Base-by-base conservation (phyloP, 148 eudicot genomes). In the Arbutus unedo region DNA sequence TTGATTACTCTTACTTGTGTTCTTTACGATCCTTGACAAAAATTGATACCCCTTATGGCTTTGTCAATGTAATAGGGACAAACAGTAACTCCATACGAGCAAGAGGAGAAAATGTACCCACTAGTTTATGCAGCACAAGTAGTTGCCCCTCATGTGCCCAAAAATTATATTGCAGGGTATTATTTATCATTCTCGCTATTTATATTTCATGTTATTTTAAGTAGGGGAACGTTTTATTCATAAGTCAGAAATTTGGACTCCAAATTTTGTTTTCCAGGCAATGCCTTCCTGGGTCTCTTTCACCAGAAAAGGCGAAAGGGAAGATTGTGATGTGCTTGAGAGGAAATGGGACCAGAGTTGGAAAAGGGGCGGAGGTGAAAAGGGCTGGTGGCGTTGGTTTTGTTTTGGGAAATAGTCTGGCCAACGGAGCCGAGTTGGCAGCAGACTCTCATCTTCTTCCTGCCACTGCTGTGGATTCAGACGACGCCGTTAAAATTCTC, bases 391-490 rank as follows among this genome's bases (percentile, higher is more conserved):
- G 94, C 6, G 85, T 82, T 59, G 98, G 95, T 72, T 87, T 68
- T 84, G 88, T 96, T 67, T 82, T 94, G 38, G 97, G 89, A 15
- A 93, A 94, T 79, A 62, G 79, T 51, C 64, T 76, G 44, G 84
- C 85, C 5, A 78, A 79, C 8, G 97, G 95, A 21, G 87, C 85
- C 44, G 93, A 90, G 19, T 49, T 88, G 31, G 79, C 70, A 1
- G 85, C 85, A 0, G 98, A 96, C 84, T 79, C 97, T 56, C 94
- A 92, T 82, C 78, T 92, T 85, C 93, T 96, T 85, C 98, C 98
- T 0, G 97, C 95, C 14, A 92, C 96, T 0, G 93, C 93, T 19
- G 95, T 95, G 55, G 84, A 84, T 19, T 91, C 85, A 6, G 62
- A 21, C 4, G 53, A 87, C 21, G 88, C 89, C 2, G 62, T 81